Base-by-base conservation (phyloP, 345 rosid species). In the Sonneratia alba region DNA sequence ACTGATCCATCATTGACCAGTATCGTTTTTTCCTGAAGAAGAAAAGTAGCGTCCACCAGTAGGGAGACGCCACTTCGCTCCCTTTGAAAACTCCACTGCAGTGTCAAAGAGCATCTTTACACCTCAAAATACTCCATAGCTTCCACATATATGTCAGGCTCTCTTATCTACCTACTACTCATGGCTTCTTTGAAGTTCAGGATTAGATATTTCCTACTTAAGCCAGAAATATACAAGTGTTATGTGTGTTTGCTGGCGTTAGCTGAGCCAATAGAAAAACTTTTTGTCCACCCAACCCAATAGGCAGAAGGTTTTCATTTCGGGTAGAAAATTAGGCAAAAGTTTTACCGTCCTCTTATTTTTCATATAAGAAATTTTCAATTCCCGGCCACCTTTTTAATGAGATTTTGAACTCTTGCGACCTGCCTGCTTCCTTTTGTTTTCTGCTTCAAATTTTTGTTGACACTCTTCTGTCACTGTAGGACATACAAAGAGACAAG, bases 1-100 rank as follows among this genome's bases (percentile, higher is more conserved):
- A 37, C 57, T 69, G 69, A 36, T 12, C 61, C 70, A 71, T 59
- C 67, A 67, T 67, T 55, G 76, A 38, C 55, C 61, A 48, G 34
- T 13, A 64, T 69, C 64, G 73, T 53, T 74, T 43, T 66, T 40
- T 40, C 9, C 43, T 40, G 7, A 40, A 40, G 43, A 40, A 40
- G 7, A 40, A 40, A 40, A 40, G 43, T 8, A 40, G 5, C 43
- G 32, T 55, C 74, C 32, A 36, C 78, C 71, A 75, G n/a, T 72
- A 40, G 69, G 61, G 66, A 43, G 62, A 53, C 4, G 15, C 43
- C 71, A 72, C 27, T 67, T 75, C 32, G 76, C 43, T 42, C 43
- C 2, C 55, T 67, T 36, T 66, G 70, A 49, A 73, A 72, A 65
- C 64, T 53, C 70, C 27, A 48, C 70, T 61, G 2, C 55, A 27